Percentiles rank a stretch among this genome's conserved stretches.
These are phyloP conservation scores for Mycothermus thermophilus DNA, from an alignment of 495 filamentous ascomycete species.

Conservation along the genomic window DNA sequence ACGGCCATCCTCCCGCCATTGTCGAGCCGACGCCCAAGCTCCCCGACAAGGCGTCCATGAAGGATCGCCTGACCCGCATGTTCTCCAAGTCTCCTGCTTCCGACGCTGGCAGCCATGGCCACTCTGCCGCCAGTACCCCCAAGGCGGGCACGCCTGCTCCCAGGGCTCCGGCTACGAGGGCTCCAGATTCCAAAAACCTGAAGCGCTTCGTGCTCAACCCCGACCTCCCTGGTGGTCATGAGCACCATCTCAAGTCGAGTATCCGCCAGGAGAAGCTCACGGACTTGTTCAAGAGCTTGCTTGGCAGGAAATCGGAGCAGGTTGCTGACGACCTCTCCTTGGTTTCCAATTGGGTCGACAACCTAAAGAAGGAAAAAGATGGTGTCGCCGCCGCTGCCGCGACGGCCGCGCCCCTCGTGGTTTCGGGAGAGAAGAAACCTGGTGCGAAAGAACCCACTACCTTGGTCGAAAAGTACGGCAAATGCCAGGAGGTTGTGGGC, in stretches of 20 bases:
- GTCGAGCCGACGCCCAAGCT: slow-evolving; percentile 21
- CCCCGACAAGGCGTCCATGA: slow-evolving; percentile 34
- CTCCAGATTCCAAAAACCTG: slow-evolving; percentile 13
- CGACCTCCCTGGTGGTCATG: slow-evolving; percentile 48
- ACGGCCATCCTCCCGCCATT: slow-evolving; percentile 18
- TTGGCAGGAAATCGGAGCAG: slow-evolving; percentile 65
- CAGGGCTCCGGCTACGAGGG: slow-evolving; percentile 6
- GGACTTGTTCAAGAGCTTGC: slow-evolving; percentile 75
- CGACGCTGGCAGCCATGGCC: too few species aligned
- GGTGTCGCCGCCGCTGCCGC: slow-evolving; percentile 37
- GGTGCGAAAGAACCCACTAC: slow-evolving; percentile 65
- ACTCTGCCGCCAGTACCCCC: slow-evolving; percentile 10
- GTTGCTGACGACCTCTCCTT: slow-evolving; percentile 72
- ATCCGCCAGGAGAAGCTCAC: slow-evolving; percentile 90
- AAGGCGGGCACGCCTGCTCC: slow-evolving; percentile 1
- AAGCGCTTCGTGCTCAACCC: slow-evolving; percentile 32
- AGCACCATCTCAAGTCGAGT: slow-evolving; percentile 72
- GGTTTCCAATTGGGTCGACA: slow-evolving; percentile 92
- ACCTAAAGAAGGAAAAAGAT: slow-evolving; percentile 77
- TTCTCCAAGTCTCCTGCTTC: slow-evolving; percentile 32
- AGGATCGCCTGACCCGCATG: slow-evolving; percentile 36
- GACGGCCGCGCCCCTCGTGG: too few species aligned
- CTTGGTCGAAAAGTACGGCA: slow-evolving; percentile 92
- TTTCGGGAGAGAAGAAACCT: slow-evolving; percentile 74
- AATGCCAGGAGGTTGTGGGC: slow-evolving; percentile 97